Percentiles rank a stretch among this genome's conserved stretches.
Conservation (phyloP, 78 protist species). For the Dictyostelium discoideum region dicty_2.7 NC_007090.3:454001-454500, state of each 20-base stretch:
- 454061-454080: slow-evolving; percentile 15
- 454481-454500: not conserved
- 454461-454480: not conserved
- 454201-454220: slow-evolving; percentile 59
- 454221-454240: slow-evolving; percentile 80
- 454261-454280: slow-evolving; percentile 2
- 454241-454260: slow-evolving; percentile 71
- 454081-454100: not conserved
- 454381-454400: not conserved
- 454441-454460: not conserved
- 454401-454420: not conserved
- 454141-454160: slow-evolving; percentile 61
- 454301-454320: not conserved
- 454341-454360: not conserved
- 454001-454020: slow-evolving; percentile 68
- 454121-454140: slow-evolving; percentile 32
- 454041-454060: slow-evolving; percentile 50
- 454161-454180: slow-evolving; percentile 61
- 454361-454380: not conserved
- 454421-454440: not conserved
- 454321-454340: not conserved
- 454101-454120: not conserved
- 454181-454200: slow-evolving; percentile 29
- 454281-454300: not conserved
- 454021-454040: slow-evolving; percentile 64